phyloP scores from a whole-genome alignment of 768 basidiomycete species.

The Phylloporus scabripes region DNA sequence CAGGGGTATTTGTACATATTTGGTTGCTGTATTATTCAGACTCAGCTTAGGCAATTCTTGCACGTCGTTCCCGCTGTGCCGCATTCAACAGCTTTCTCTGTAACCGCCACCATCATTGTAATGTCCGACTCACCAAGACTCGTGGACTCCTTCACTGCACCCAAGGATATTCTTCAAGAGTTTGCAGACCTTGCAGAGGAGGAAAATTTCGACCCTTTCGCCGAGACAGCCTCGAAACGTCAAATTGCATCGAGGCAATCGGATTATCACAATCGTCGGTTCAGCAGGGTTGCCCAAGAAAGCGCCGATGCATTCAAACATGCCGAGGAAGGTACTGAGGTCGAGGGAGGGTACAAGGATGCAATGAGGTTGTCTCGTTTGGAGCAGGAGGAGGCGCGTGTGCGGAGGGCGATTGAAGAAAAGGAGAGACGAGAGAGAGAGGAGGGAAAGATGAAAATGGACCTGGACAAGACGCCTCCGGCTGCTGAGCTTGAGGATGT shows the following conservation, averaged over 20 bases:
- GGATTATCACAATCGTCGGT: constrained; percentile 92
- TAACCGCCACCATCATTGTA: constrained; percentile 28
- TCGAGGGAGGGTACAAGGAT: constrained; percentile 91
- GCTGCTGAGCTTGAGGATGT: constrained; percentile 72
- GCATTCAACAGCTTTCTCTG: constrained; percentile 8
- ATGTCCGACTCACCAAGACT: constrained; percentile 62
- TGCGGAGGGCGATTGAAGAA: constrained; percentile 81
- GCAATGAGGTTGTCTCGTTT: constrained; percentile 88
- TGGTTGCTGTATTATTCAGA: constrained; percentile 27
- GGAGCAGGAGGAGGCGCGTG: constrained; percentile 89
- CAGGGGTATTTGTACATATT: constrained; percentile 22
- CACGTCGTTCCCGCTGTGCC: not conserved
- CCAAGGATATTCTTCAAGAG: constrained; percentile 91
- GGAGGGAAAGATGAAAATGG: constrained; percentile 70
- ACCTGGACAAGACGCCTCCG: constrained; percentile 89
- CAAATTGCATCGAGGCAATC: constrained; percentile 92
- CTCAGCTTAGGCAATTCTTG: constrained; percentile 17
- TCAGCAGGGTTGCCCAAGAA: constrained; percentile 76
- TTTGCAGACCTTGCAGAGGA: constrained; percentile 92
- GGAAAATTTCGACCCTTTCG: constrained; percentile 87
- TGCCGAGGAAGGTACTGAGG: constrained; percentile 58
- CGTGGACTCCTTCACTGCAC: constrained; percentile 87
- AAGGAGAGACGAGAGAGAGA: constrained; percentile 76
- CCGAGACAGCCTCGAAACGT: constrained; percentile 86
- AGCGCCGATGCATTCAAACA: constrained; percentile 75